These are phyloP conservation scores for Candida sp. DNA, from an alignment of 1,139 yeast genomes.

Conservation along the genomic window DNA sequence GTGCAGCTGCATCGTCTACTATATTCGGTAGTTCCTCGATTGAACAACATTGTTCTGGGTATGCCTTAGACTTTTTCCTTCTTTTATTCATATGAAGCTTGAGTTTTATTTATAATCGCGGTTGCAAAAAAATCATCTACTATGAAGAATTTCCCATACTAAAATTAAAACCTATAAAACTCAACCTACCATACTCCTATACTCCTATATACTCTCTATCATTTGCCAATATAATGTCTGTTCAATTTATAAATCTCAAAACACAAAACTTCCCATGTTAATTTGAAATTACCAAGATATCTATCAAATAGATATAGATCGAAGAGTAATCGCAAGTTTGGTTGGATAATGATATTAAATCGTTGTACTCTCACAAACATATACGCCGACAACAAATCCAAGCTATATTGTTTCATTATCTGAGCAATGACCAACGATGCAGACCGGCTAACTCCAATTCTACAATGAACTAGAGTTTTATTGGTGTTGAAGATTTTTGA, in stretches of 20 bases:
- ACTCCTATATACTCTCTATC: background rate
- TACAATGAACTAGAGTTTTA: conserved; percentile 73
- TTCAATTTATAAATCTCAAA: conserved; percentile 32
- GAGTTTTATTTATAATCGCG: background rate
- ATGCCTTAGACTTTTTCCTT: conserved; percentile 1
- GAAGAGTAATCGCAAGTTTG: conserved; percentile 81
- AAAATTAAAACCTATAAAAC: too few relatives aligned
- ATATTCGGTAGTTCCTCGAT: background rate
- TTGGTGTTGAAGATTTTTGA: conserved; percentile 23
- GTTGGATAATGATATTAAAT: conserved; percentile 86
- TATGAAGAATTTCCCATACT: too few relatives aligned
- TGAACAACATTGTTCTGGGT: conserved; percentile 1
- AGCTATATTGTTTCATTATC: conserved; percentile 68
- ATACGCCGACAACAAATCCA: conserved; percentile 72
- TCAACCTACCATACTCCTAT: too few relatives aligned
- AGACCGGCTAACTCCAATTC: conserved; percentile 88
- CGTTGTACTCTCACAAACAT: conserved; percentile 80
- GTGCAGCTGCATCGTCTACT: background rate
- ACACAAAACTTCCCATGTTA: conserved; percentile 34
- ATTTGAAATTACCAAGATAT: conserved; percentile 19
- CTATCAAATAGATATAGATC: conserved; percentile 84
- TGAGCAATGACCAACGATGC: conserved; percentile 92
- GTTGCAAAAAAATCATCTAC: background rate
- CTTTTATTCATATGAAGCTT: background rate
- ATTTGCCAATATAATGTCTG: conserved; percentile 21